These are phyloP conservation scores for Vitis hybrid DNA, from an alignment of 177 flowering plant genomes.

Conservation along the genomic window DNA sequence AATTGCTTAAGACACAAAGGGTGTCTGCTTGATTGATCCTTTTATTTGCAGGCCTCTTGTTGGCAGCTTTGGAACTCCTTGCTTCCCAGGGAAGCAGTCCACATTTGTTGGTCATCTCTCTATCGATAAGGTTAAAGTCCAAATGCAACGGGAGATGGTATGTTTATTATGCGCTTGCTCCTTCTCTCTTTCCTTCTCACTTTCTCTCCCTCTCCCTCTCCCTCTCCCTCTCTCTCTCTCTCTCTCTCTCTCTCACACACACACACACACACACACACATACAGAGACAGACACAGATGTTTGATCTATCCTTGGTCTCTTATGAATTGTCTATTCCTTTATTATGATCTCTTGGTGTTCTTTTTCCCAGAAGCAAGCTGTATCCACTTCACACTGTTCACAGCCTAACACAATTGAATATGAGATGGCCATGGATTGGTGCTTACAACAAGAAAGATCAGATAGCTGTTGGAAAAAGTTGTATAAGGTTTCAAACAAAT, in stretches of 20 bases:
- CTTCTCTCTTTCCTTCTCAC: conserved; percentile 1
- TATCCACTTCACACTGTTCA: conserved; percentile 70
- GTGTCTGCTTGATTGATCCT: not conserved
- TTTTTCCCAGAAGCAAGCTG: conserved; percentile 50
- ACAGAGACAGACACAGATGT: not conserved
- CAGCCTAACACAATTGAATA: conserved; percentile 77
- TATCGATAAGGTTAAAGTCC: conserved; percentile 42
- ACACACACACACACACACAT: not conserved
- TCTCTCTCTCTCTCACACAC: too few relatives aligned
- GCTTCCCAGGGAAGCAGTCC: conserved; percentile 28
- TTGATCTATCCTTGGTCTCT: not conserved
- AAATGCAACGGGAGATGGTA: conserved; percentile 55
- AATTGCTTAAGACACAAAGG: not conserved
- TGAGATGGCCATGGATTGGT: conserved; percentile 80
- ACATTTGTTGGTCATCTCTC: conserved; percentile 59
- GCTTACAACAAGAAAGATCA: conserved; percentile 44
- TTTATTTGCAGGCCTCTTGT: conserved; percentile 66
- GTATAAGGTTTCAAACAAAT: conserved; percentile 37
- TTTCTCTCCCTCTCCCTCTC: not conserved
- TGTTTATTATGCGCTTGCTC: conserved; percentile 5
- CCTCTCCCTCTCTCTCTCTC: too few relatives aligned
- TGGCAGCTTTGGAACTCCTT: conserved; percentile 34
- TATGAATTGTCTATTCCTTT: not conserved
- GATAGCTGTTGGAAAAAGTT: conserved; percentile 44
- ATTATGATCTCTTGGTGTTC: not conserved